Evolutionary conservation across 345 rosid genomes (phyloP).

Genomic region (Populus deltoides): DNA sequence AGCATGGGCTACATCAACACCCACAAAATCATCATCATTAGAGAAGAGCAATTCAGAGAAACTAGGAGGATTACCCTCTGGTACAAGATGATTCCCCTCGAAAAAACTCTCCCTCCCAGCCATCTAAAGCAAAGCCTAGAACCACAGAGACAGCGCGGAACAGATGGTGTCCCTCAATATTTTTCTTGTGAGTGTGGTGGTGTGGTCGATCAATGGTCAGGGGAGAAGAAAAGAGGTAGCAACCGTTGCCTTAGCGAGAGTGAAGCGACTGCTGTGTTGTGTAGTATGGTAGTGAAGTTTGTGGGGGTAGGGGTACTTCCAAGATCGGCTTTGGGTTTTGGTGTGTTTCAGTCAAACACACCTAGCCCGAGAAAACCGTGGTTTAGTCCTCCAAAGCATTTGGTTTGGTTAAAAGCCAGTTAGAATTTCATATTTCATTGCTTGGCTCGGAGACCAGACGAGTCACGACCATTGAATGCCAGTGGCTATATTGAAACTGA

Average conservation of each 20-base stretch:
- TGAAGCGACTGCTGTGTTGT: not conserved
- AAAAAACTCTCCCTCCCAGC: constrained; percentile 36
- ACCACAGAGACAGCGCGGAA: not conserved
- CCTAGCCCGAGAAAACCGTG: constrained; percentile 84
- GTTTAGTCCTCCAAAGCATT: constrained; percentile 58
- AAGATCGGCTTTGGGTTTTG: constrained; percentile 37
- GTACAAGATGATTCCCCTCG: constrained; percentile 29
- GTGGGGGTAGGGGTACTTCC: constrained; percentile 15
- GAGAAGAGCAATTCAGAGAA: constrained; percentile 66
- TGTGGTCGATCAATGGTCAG: not conserved
- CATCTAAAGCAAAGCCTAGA: constrained; percentile 26
- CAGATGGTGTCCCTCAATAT: not conserved
- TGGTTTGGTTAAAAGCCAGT: not conserved
- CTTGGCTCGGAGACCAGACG: not conserved
- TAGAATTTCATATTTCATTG: not conserved
- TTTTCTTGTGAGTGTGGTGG: not conserved
- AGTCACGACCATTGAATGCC: not conserved
- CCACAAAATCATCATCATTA: constrained; percentile 24
- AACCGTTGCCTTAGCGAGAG: constrained; percentile 15
- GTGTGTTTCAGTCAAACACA: constrained; percentile 58
- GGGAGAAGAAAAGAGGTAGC: not conserved
- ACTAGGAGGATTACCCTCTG: constrained; percentile 31
- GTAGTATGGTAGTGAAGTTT: not conserved
- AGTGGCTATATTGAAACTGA: not conserved
- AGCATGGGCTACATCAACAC: constrained; percentile 17